A percentile compares a stretch with the other conserved stretches of the same genome.
phyloP scores from a whole-genome alignment of 1,284 basidiomycete genomes.

The Moesziomyces parantarcticus region DNA sequence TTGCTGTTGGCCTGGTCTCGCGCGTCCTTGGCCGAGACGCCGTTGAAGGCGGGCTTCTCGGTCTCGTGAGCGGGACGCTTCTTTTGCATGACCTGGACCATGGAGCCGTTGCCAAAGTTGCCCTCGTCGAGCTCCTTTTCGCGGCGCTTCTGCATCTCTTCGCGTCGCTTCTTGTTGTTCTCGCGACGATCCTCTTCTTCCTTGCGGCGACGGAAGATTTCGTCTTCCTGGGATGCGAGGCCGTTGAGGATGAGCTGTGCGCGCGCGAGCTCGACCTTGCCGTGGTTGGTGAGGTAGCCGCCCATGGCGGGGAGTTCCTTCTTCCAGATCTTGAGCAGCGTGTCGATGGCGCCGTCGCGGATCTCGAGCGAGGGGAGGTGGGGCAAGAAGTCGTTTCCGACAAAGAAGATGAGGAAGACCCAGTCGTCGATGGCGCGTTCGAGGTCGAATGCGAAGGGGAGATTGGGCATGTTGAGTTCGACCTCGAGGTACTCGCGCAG shows the following conservation, averaged over 20 bases:
- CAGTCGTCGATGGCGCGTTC: constrained; percentile 99
- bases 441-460: constrained; percentile 89
- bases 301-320: constrained; percentile 91
- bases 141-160: constrained; percentile 70
- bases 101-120: constrained; percentile 41
- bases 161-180: constrained; percentile 80
- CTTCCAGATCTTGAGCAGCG: constrained; percentile 94
- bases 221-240: constrained; percentile 89
- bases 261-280: constrained; percentile 84
- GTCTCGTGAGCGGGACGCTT: constrained; percentile 32
- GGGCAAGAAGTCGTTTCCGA: constrained; percentile 99
- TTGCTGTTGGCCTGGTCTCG: constrained; percentile 60
- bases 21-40: constrained; percentile 30
- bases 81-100: constrained; percentile 31
- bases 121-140: constrained; percentile 45
- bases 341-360: constrained; percentile 98
- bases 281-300: constrained; percentile 94
- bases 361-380: constrained; percentile 98
- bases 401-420: constrained; percentile 99
- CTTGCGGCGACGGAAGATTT: constrained; percentile 90
- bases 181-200: constrained; percentile 94
- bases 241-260: constrained; percentile 95
- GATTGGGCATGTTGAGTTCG: constrained; percentile 84
- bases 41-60: constrained; percentile 49
- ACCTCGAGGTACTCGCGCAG: constrained; percentile 97